phyloP scores from a whole-genome alignment of 2,329 filamentous ascomycete species.

The Purpureocillium lavendulum region DNA sequence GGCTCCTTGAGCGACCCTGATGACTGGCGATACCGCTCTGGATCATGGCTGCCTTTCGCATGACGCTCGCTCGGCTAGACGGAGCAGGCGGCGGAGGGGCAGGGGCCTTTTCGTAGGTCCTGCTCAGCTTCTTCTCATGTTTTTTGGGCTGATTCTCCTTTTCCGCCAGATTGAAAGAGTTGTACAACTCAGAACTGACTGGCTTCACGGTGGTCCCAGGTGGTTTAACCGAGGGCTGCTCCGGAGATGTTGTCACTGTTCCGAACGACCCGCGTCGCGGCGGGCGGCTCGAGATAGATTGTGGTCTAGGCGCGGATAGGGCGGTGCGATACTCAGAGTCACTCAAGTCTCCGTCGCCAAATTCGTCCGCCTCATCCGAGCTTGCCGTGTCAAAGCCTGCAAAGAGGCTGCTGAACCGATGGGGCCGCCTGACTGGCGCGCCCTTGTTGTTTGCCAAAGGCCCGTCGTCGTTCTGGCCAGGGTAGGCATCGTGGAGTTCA shows the following conservation, averaged over 20 bases:
- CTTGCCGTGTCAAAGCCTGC: conserved; percentile 71
- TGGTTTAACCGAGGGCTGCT: conserved; percentile 24
- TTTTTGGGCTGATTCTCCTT: conserved; percentile 15
- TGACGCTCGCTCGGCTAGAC: conserved; percentile 47
- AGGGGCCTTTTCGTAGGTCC: conserved; percentile 29
- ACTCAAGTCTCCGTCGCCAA: conserved; percentile 50
- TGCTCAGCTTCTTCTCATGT: conserved; percentile 20
- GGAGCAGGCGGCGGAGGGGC: conserved; percentile 19
- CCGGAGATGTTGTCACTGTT: conserved; percentile 30
- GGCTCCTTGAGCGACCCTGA: conserved; percentile 53
- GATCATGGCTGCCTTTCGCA: conserved; percentile 73
- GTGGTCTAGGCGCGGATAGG: conserved; percentile 53
- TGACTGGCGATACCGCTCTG: conserved; percentile 70
- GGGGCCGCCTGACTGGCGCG: conserved; percentile 57
- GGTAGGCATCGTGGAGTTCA: conserved; percentile 53
- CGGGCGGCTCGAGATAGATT: conserved; percentile 24
- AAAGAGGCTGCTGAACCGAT: conserved; percentile 77
- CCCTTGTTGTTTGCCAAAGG: conserved; percentile 51
- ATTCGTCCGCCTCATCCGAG: conserved; percentile 58
- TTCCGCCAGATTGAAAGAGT: conserved; percentile 30
- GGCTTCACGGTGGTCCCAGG: conserved; percentile 21
- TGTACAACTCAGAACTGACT: conserved; percentile 34
- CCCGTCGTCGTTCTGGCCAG: conserved; percentile 73
- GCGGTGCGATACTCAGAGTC: conserved; percentile 62
- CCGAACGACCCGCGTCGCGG: conserved; percentile 22